These are phyloP conservation scores for Lonicera japonica DNA, from an alignment of 129 eudicot species.

Conservation along the genomic window DNA sequence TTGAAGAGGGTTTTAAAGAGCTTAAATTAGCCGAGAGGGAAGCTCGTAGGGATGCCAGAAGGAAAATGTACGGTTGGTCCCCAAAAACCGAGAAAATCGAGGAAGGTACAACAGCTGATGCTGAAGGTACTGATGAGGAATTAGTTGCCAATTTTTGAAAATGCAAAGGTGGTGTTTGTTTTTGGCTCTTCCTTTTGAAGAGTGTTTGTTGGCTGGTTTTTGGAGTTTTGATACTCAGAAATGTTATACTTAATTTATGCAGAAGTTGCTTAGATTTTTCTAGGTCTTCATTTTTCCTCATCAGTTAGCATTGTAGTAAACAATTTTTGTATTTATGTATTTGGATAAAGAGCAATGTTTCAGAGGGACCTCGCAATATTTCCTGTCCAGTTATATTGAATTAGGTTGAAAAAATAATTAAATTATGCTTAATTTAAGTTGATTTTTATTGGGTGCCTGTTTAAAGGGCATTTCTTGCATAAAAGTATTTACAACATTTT, in stretches of 20 bases:
- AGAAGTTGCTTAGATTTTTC: not conserved
- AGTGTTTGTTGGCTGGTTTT: not conserved
- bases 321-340: not conserved
- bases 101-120: slow-evolving; percentile 24
- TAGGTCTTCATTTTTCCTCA: not conserved
- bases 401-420: no score
- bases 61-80: slow-evolving; percentile 48
- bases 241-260: not conserved
- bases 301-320: not conserved
- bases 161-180: not conserved
- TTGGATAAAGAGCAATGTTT: not conserved
- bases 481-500: no score
- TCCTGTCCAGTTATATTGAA: no score
- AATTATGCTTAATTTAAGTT: no score
- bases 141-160: slow-evolving; percentile 27
- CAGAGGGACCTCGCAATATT: not conserved
- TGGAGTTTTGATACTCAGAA: not conserved
- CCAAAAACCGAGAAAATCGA: slow-evolving; percentile 26
- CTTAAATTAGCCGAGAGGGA: slow-evolving; percentile 41
- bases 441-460: no score
- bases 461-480: no score
- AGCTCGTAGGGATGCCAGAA: slow-evolving; percentile 54
- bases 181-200: not conserved
- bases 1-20: slow-evolving; percentile 64
- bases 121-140: slow-evolving; percentile 26